phyloP scores from a whole-genome alignment of 441 rosid genomes.

The Arabidopsis hybrid region DNA sequence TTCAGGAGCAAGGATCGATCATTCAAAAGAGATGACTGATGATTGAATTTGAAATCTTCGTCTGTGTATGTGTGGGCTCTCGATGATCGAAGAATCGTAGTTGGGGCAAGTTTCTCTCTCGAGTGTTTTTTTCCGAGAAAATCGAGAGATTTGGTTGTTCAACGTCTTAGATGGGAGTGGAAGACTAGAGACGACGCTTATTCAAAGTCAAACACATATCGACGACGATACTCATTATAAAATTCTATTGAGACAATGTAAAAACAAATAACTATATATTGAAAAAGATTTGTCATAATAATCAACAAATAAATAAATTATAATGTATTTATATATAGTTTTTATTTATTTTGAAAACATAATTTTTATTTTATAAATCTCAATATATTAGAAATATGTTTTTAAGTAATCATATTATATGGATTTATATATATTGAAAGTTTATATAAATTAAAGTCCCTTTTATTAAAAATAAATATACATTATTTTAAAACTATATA shows the following conservation, averaged over 20 bases:
- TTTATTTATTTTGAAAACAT: no score
- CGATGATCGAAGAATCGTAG: neutral
- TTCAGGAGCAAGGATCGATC: slow-evolving; percentile 5
- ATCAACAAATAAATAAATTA: neutral
- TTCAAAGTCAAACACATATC: slow-evolving; percentile 18
- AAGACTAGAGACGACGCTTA: neutral
- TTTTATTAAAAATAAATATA: no score
- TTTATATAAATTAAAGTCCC: no score
- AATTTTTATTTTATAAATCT: no score
- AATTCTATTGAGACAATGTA: neutral
- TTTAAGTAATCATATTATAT: no score
- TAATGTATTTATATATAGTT: no score
- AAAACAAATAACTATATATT: neutral
- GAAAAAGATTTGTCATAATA: neutral
- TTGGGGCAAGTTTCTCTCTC: no score
- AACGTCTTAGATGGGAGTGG: neutral
- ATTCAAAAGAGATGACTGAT: slow-evolving; percentile 2
- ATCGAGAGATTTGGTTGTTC: neutral
- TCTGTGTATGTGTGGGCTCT: neutral
- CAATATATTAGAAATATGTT: neutral
- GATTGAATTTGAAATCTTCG: neutral
- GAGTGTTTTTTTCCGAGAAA: no score
- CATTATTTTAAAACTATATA: no score
- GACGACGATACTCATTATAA: neutral
- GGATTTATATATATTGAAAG: no score